Base-by-base conservation (phyloP, 2,329 filamentous ascomycete species). In the Beauveria australis region DNA sequence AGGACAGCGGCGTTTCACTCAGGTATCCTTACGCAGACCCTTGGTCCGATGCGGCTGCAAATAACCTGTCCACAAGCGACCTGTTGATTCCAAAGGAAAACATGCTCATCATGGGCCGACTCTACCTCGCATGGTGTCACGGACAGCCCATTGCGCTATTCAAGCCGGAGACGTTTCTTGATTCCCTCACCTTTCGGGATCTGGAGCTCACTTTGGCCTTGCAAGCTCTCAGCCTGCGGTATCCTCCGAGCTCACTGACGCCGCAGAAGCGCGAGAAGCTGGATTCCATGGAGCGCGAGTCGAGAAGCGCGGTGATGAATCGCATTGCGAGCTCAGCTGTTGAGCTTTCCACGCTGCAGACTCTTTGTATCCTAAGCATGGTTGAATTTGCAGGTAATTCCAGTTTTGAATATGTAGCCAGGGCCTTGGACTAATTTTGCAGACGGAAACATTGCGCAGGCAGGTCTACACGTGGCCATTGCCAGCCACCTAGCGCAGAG, bases 91-190 rank as follows among this genome's bases (percentile, higher is more conserved):
- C 58, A 28, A 60, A 63, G 44, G 57, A 60, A 26, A 61, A 51
- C 18, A 37, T 67, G 24, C 33, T 62, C 16, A 56, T 63, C 9
- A 62, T 60, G 22, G 66, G 64, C 14, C 70, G 76, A 51, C 66
- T 75, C 2, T 82, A 81, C 64, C 64, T 80, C 3, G 65, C 71
- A 5, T 81, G 78, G 63, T 79, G 78, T 59, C 76, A 81, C 57
- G 77, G 74, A 26, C 80, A 82, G 55, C 79, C 79, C 6, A 69
- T 82, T 24, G 74, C 75, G 18, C 68, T 82, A 0, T 82, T 82
- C 55, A 69, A 74, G 19, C 65, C 71, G 12, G 68, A 71, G 4
- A 70, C 64, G 1, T 79, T 81, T 62, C 59, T 79, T 9, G 63
- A 67, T 6, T 76, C 70, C 43, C 65, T 81, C 7, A 64, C 68